Percentiles rank a stretch among this genome's conserved stretches.
Evolutionary conservation across 176 grass and related monocot genomes (phyloP).

Genomic region (Eleusine coracana): DNA sequence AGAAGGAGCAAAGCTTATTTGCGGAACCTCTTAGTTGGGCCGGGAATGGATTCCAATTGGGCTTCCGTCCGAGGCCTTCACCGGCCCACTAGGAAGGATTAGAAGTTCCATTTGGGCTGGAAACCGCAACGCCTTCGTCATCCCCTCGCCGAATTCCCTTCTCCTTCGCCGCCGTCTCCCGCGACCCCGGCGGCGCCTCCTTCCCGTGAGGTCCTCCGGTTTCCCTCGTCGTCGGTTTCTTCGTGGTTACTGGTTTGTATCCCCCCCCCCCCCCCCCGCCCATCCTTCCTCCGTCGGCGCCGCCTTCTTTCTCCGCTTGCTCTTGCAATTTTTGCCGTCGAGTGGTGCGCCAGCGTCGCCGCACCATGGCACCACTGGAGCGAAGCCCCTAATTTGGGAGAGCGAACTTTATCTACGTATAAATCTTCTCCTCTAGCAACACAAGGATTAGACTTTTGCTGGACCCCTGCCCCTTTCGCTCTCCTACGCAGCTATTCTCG

Average conservation of each 20-base stretch:
- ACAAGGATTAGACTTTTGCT: background rate
- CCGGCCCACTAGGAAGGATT: background rate
- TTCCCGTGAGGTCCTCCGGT: background rate
- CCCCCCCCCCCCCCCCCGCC: background rate
- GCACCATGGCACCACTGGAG: background rate
- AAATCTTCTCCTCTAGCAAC: background rate
- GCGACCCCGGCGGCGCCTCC: slow-evolving; percentile 15
- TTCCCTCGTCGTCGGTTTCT: background rate
- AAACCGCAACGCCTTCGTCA: background rate
- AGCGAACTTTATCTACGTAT: background rate
- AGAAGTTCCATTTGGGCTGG: slow-evolving; percentile 4
- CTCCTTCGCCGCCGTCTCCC: slow-evolving; percentile 10
- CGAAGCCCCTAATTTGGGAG: background rate
- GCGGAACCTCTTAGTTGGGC: background rate
- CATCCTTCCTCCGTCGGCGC: too few species aligned
- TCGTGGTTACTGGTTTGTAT: slow-evolving; percentile 9
- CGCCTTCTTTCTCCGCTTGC: background rate
- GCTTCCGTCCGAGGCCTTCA: background rate
- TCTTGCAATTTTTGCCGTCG: background rate
- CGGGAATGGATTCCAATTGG: background rate
- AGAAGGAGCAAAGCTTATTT: background rate
- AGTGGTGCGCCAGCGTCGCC: background rate
- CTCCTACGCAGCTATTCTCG: background rate
- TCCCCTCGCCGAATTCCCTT: background rate
- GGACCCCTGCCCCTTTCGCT: background rate